Base-by-base conservation (phyloP, 1,139 yeast species). In the Sugiyamaella novakii region DNA sequence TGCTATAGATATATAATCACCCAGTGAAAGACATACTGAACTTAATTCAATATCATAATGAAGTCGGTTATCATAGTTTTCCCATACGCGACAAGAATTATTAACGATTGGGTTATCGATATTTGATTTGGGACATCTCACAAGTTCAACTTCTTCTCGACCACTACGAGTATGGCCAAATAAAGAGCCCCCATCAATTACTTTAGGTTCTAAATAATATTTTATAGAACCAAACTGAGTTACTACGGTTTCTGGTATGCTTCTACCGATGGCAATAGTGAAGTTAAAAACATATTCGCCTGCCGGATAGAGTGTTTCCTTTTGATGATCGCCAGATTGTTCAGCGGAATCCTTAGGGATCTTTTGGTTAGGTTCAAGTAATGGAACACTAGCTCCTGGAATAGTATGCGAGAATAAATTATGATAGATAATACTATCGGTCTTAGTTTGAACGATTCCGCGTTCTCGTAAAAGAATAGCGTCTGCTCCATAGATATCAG, bases 271-370 rank as follows among this genome's bases (percentile, higher is more conserved):
- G 2, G 84, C 70, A 1, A 85, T 71, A 0, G 95, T 94, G 38
- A 89, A 70, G 39, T 87, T 68, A 64, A 85, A 89, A 1, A 87
- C 81, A 62, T 89, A 89, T 59, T 84, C 80, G 25, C 97, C 96
- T 6, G 95, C 81, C 45, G 79, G 79, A 57, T 73, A 74, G 28
- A 69, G 54, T 1, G 55, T 56, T 6, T 65, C 55, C 25, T 64
- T 67, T 28, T 50, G 46, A 36, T 54, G 58, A 31, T 21, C 54
- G 30, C 42, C 42, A 12, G 14, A 21, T 5, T 42, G 29, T 7
- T 34, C 27, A 15, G 50, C 43, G 29, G 50, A 53, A 33, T 54
- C 55, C 27, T 53, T 46, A 29, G 53, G 8, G 18, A 11, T 47
- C 28, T 59, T 56, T 22, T 59, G 12, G 11, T 8, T 14, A n/a